These are phyloP conservation scores for Phoenix roebelenii DNA, from an alignment of 176 grass and related monocot genomes.

Conservation along the genomic window DNA sequence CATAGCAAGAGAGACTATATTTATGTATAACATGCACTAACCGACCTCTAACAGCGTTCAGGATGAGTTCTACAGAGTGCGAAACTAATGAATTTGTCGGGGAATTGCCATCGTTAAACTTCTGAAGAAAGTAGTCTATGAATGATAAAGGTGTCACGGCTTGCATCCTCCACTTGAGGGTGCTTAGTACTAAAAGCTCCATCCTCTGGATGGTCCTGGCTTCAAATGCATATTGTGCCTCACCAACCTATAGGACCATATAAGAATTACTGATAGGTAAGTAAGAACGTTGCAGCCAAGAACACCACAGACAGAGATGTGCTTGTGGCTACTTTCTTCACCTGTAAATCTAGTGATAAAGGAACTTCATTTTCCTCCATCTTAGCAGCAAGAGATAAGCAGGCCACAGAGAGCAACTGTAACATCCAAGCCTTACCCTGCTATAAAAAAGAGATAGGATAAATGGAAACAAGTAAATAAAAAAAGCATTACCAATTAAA, in stretches of 20 bases:
- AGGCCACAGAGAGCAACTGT: constrained; percentile 69
- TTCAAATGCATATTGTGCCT: constrained; percentile 32
- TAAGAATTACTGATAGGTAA: too few species aligned
- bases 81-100: constrained; percentile 24
- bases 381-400: constrained; percentile 72
- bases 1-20: too few species aligned
- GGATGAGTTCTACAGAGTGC: constrained; percentile 38
- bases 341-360: constrained; percentile 65
- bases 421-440: constrained; percentile 50
- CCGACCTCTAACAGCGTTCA: constrained; percentile 62
- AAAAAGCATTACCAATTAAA: background rate
- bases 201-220: constrained; percentile 57
- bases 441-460: constrained; percentile 30
- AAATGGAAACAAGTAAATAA: constrained; percentile 9
- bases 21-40: too few species aligned
- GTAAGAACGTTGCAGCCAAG: too few species aligned
- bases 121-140: constrained; percentile 50
- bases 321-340: constrained; percentile 8
- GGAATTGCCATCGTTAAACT: constrained; percentile 33
- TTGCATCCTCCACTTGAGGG: constrained; percentile 70
- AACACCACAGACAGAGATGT: too few species aligned
- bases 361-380: constrained; percentile 68
- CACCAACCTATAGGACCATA: constrained; percentile 26
- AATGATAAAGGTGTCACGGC: constrained; percentile 68
- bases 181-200: constrained; percentile 49